Conservation (phyloP, 2,329 filamentous ascomycete genomes). For the Trichothecium sympodiale region DNA sequence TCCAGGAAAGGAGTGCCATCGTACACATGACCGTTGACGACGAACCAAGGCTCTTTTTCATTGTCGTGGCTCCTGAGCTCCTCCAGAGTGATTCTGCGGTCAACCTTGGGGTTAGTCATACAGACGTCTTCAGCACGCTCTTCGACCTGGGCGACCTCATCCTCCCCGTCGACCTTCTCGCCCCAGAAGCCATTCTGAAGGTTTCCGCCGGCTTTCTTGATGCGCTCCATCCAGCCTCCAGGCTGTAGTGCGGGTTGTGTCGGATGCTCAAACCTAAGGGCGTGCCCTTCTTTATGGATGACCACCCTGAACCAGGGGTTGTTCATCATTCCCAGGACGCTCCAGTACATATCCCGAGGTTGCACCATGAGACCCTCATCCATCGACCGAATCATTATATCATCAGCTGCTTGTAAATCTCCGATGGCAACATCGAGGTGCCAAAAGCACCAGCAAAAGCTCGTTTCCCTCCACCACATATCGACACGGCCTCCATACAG, state of each 20-base stretch:
- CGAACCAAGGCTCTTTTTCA: constrained; percentile 68
- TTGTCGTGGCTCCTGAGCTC: constrained; percentile 60
- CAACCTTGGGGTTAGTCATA: constrained; percentile 62
- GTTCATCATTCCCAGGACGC: constrained; percentile 94
- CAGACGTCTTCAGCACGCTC: constrained; percentile 54
- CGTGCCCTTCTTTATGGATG: constrained; percentile 53
- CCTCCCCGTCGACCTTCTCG: constrained; percentile 49
- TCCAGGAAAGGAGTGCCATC: constrained; percentile 73
- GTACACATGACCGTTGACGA: constrained; percentile 80
- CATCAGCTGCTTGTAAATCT: constrained; percentile 52
- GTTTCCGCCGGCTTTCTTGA: constrained; percentile 74
- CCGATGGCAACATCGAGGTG: constrained; percentile 53
- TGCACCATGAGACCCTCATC: constrained; percentile 44
- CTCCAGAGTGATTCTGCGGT: constrained; percentile 53
- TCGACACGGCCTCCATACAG: constrained; percentile 71
- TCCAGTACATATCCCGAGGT: constrained; percentile 87
- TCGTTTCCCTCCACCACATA: constrained; percentile 69
- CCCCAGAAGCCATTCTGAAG: constrained; percentile 78
- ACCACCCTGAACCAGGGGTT: constrained; percentile 85
- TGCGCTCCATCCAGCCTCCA: constrained; percentile 87
- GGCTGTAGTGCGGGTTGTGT: constrained; percentile 68
- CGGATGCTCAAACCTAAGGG: constrained; percentile 74
- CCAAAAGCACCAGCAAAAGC: constrained; percentile 94
- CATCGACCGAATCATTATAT: constrained; percentile 77
- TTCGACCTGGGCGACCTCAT: constrained; percentile 26